Conservation (phyloP, 179 eudicot species). For the Nepenthes alata region DNA sequence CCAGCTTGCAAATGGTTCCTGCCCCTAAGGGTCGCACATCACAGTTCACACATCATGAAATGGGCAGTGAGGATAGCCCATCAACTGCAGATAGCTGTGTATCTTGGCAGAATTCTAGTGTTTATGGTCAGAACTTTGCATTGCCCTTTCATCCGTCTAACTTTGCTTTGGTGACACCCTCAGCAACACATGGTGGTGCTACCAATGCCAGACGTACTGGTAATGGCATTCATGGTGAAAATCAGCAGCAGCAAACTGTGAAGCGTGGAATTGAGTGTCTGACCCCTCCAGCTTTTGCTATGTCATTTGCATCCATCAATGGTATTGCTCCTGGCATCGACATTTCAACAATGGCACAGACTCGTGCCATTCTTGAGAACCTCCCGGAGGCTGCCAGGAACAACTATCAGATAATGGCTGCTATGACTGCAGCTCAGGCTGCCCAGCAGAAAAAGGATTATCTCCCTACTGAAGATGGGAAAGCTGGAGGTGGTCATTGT, state of each 20-base stretch:
- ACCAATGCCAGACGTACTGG: constrained; percentile 14
- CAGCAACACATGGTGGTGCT: constrained; percentile 26
- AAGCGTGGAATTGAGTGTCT: constrained; percentile 27
- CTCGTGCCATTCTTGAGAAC: constrained; percentile 46
- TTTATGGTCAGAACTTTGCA: constrained; percentile 61
- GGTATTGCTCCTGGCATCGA: constrained; percentile 51
- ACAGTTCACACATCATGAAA: constrained; percentile 37
- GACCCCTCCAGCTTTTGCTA: constrained; percentile 50
- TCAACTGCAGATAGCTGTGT: constrained; percentile 66
- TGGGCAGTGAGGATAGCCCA: constrained; percentile 68
- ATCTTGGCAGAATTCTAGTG: constrained; percentile 40
- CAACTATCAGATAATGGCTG: constrained; percentile 47
- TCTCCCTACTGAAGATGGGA: constrained; percentile 46
- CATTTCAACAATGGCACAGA: constrained; percentile 50
- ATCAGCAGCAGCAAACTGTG: constrained; percentile 42
- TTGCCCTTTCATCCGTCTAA: constrained; percentile 67
- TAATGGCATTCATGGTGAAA: constrained; percentile 39
- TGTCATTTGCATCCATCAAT: constrained; percentile 62
- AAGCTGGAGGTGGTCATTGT: constrained; percentile 29
- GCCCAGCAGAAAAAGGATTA: constrained; percentile 55
- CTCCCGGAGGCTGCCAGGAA: constrained; percentile 59
- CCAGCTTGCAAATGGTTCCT: constrained; percentile 41
- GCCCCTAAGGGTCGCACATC: constrained; percentile 34
- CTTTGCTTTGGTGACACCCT: constrained; percentile 38
- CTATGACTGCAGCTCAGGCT: constrained; percentile 39